Evolutionary conservation across 2,329 filamentous ascomycete species (phyloP).

Genomic region (Lasiodiplodia sp.): DNA sequence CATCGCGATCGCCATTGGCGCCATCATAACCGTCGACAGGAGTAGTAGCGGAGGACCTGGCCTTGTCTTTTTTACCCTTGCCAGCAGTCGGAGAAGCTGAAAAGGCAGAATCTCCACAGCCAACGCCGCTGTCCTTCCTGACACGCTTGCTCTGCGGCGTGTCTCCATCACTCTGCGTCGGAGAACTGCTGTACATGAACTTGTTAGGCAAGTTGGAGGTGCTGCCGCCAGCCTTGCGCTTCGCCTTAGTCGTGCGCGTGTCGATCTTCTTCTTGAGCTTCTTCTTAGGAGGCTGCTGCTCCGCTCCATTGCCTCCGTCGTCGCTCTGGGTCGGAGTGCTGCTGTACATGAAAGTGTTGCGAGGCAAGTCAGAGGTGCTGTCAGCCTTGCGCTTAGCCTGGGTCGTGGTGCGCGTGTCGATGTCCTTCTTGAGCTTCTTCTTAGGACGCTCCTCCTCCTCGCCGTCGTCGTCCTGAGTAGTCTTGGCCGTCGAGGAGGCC

Average conservation of each 20-base stretch:
- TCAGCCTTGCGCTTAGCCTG: neutral
- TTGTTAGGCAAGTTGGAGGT: neutral
- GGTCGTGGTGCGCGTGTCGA: neutral
- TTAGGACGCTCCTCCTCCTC: neutral
- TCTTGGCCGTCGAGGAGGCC: no score
- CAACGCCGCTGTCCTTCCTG: no score
- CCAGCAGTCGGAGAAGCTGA: no score
- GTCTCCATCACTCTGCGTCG: neutral
- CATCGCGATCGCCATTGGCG: no score
- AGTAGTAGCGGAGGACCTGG: no score
- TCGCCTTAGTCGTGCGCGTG: neutral
- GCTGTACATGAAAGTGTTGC: neutral
- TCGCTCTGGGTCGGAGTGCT: neutral
- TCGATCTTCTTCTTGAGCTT: constrained; percentile 6
- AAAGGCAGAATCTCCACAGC: no score
- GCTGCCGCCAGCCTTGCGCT: neutral
- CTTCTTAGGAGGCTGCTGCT: neutral
- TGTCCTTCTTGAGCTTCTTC: neutral
- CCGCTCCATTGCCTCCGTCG: neutral
- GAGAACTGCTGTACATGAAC: neutral
- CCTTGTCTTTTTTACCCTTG: no score
- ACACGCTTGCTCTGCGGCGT: no score
- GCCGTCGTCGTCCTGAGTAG: neutral
- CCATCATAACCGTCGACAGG: no score
- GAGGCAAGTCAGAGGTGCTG: neutral